Evolutionary conservation across 2,329 filamentous ascomycete genomes (phyloP).

Genomic region (Metarhizium humberi): DNA sequence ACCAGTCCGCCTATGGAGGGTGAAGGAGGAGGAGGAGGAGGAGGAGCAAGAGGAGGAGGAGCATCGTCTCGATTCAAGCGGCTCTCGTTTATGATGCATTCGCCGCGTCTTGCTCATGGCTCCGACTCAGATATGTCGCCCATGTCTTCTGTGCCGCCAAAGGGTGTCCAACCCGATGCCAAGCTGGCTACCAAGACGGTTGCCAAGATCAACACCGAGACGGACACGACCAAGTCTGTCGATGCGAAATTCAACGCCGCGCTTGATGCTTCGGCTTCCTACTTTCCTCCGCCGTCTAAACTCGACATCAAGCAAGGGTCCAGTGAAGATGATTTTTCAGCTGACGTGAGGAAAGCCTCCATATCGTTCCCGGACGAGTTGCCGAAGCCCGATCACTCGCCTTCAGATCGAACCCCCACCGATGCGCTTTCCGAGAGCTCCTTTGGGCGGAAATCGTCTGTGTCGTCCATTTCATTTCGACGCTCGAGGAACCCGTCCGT

Average conservation of each 20-base stretch:
- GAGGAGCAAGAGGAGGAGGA: not conserved
- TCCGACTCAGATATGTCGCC: slow-evolving; percentile 36
- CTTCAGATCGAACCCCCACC: slow-evolving; percentile 4
- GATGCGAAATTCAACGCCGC: not conserved
- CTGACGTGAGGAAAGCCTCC: slow-evolving; percentile 23
- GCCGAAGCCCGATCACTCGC: slow-evolving; percentile 13
- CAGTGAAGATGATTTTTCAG: slow-evolving; percentile 12
- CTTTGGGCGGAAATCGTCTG: slow-evolving; percentile 6
- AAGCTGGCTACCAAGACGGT: slow-evolving; percentile 8
- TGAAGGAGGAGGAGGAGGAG: slow-evolving; percentile 2
- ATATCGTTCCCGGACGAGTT: slow-evolving; percentile 26
- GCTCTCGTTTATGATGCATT: slow-evolving; percentile 11
- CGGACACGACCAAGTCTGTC: not conserved
- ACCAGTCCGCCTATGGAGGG: not conserved
- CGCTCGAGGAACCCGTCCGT: slow-evolving; percentile 3
- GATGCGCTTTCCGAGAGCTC: slow-evolving; percentile 6
- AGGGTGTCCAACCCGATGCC: not conserved
- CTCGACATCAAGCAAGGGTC: slow-evolving; percentile 11
- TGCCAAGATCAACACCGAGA: not conserved
- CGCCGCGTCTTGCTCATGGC: slow-evolving; percentile 17
- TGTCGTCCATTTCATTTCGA: slow-evolving; percentile 5
- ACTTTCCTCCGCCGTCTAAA: not conserved
- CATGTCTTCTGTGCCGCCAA: slow-evolving; percentile 17
- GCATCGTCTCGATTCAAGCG: slow-evolving; percentile 3
- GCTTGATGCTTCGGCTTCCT: not conserved